These are phyloP conservation scores for Coprinopsis strossmayeri DNA, from an alignment of 768 basidiomycete genomes.

Conservation along the genomic window DNA sequence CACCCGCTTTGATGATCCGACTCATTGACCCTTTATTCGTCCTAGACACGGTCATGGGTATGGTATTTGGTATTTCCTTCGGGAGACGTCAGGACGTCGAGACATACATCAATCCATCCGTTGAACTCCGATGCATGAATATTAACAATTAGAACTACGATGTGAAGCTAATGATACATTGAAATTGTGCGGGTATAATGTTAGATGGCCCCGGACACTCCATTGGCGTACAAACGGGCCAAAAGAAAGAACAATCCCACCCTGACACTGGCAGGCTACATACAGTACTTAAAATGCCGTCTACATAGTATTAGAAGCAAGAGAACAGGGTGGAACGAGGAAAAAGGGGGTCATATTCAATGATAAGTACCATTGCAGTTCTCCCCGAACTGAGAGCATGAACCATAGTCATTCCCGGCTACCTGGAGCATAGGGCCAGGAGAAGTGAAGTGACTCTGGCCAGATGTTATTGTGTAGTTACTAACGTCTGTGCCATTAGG, in stretches of 20 bases:
- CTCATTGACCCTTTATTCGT: too few species aligned
- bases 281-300: neutral
- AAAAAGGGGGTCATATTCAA: slow-evolving; percentile 14
- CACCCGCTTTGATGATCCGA: slow-evolving; percentile 1
- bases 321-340: neutral
- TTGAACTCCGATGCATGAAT: too few species aligned
- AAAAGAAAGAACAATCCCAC: neutral
- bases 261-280: neutral
- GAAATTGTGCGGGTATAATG: neutral
- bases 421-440: slow-evolving; percentile 23
- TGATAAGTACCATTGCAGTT: slow-evolving; percentile 32
- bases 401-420: slow-evolving; percentile 28
- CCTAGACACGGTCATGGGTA: too few species aligned
- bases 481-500: neutral
- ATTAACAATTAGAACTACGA: neutral
- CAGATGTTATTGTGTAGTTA: slow-evolving; percentile 6
- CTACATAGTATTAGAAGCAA: neutral
- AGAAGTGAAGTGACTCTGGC: slow-evolving; percentile 15
- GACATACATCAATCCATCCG: too few species aligned
- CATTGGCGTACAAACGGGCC: neutral
- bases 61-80: too few species aligned
- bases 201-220: neutral
- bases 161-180: neutral
- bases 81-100: too few species aligned
- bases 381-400: slow-evolving; percentile 40